phyloP scores from a whole-genome alignment of 495 filamentous ascomycete species.

The Lasiosphaeria ovina region DNA sequence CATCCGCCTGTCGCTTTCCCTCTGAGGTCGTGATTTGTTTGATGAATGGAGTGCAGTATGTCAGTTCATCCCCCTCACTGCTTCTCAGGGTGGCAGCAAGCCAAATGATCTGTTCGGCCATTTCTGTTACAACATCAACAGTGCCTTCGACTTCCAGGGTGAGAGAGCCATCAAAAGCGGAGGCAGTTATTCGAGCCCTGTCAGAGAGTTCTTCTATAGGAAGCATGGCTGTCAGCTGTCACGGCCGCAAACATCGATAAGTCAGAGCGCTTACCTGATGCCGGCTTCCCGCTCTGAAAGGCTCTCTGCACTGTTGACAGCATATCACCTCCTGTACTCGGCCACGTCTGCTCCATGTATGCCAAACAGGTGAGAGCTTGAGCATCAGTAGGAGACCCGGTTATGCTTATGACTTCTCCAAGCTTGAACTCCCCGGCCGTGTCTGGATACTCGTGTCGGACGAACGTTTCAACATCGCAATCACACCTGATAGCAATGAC shows the following conservation, averaged over 20 bases:
- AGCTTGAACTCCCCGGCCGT: no score
- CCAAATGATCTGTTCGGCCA: conserved; percentile 11
- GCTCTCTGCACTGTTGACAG: no score
- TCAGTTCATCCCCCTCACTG: conserved; percentile 1
- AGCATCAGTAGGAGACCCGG: neutral
- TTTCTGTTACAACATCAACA: neutral
- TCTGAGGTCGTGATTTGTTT: no score
- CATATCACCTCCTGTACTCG: neutral
- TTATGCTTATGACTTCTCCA: neutral
- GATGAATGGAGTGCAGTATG: neutral
- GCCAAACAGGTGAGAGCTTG: neutral
- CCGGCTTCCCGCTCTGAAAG: no score
- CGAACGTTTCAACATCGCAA: no score
- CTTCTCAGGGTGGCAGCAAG: neutral
- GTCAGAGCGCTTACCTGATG: no score
- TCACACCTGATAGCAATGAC: no score
- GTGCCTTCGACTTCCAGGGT: neutral
- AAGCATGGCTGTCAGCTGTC: no score
- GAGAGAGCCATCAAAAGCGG: neutral
- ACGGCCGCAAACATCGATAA: no score
- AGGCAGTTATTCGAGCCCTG: neutral
- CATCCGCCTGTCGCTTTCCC: no score
- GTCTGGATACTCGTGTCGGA: no score
- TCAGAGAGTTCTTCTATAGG: neutral
- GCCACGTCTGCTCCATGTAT: conserved; percentile 5